Percentiles rank a stretch among this genome's conserved stretches.
Evolutionary conservation across 2,329 filamentous ascomycete genomes (phyloP).

Genomic region (Calonectria pauciramosa): DNA sequence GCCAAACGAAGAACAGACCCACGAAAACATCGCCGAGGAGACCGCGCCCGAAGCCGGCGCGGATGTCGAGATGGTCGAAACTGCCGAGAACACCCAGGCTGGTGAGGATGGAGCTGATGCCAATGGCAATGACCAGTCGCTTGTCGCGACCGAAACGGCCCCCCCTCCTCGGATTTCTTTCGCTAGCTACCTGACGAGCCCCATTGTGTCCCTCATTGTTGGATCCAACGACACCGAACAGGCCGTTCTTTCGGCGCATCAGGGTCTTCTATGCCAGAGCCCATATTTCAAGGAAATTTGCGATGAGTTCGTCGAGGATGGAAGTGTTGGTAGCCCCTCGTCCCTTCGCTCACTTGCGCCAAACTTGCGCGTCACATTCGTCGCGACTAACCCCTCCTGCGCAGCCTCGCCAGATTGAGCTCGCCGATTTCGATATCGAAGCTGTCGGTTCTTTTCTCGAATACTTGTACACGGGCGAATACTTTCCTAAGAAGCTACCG

Average conservation of each 20-base stretch:
- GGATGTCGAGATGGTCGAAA: conserved; percentile 57
- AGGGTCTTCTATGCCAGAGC: conserved; percentile 80
- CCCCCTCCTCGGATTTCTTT: conserved; percentile 59
- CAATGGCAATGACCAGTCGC: conserved; percentile 54
- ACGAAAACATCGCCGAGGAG: conserved; percentile 37
- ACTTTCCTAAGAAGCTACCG: conserved; percentile 80
- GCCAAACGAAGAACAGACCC: conserved; percentile 42
- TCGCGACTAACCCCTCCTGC: conserved; percentile 5
- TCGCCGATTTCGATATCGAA: conserved; percentile 58
- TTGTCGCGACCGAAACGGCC: conserved; percentile 52
- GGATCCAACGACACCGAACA: conserved; percentile 73
- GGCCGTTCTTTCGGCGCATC: conserved; percentile 81
- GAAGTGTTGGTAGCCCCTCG: conserved; percentile 64
- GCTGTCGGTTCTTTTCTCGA: conserved; percentile 58
- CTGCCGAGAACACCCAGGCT: conserved; percentile 48
- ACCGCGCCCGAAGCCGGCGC: conserved; percentile 44
- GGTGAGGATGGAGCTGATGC: conserved; percentile 50
- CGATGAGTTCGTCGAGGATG: conserved; percentile 71
- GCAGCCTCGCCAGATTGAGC: conserved; percentile 75
- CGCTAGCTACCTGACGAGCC: conserved; percentile 75
- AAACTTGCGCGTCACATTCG: neutral
- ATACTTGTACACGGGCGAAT: conserved; percentile 58
- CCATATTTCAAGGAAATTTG: conserved; percentile 79
- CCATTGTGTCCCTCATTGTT: conserved; percentile 77
- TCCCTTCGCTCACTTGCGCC: neutral